These are phyloP conservation scores for Auricularia auricula-judae DNA, from an alignment of 768 basidiomycete species.

Conservation along the genomic window DNA sequence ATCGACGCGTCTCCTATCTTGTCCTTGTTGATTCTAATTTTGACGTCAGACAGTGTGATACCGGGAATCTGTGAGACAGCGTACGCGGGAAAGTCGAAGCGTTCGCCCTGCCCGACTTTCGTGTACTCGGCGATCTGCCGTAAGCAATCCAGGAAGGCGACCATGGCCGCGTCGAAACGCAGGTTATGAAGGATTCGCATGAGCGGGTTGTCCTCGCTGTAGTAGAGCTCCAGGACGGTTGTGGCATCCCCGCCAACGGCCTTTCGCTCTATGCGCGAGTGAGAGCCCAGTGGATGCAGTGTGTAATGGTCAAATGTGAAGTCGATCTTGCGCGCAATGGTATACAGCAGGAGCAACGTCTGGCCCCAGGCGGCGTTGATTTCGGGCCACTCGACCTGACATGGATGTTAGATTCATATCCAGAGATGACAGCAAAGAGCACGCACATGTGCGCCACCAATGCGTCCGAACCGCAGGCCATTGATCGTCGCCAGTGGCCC, in stretches of 20 bases:
- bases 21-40: conserved; percentile 72
- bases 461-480: conserved; percentile 80
- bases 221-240: conserved; percentile 58
- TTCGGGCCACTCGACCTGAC: conserved; percentile 92
- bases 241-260: conserved; percentile 68
- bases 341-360: conserved; percentile 82
- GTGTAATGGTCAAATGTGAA: conserved; percentile 86
- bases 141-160: conserved; percentile 89
- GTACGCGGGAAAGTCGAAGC: conserved; percentile 5
- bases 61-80: not conserved
- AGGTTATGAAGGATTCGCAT: conserved; percentile 87
- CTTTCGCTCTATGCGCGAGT: conserved; percentile 75
- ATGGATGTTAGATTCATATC: conserved; percentile 8
- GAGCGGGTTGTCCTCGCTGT: conserved; percentile 85
- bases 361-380: conserved; percentile 99
- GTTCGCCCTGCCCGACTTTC: not conserved
- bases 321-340: conserved; percentile 84
- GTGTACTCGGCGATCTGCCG: conserved; percentile 86
- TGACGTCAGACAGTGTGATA: not conserved
- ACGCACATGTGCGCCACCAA: conserved; percentile 39
- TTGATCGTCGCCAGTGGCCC: conserved; percentile 98
- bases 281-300: conserved; percentile 88
- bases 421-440: not conserved
- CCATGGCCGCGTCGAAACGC: conserved; percentile 93
- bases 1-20: conserved; percentile 93